Evolutionary conservation across 495 filamentous ascomycete species (phyloP).

Genomic region (Xylaria sp.): DNA sequence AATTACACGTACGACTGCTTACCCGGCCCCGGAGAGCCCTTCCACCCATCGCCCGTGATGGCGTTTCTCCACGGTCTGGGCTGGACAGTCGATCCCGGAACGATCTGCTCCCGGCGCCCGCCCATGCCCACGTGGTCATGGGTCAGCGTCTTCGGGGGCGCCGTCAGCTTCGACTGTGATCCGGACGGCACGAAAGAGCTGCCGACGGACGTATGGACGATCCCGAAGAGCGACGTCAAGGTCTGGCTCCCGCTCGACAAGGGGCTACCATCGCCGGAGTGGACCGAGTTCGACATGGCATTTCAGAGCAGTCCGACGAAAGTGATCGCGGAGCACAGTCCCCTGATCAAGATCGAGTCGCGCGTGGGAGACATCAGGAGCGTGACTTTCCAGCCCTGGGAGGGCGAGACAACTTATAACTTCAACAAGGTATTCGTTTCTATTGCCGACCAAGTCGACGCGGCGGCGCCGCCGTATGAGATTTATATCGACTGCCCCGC

Average conservation of each 20-base stretch:
- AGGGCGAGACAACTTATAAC: not conserved
- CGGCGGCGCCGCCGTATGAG: not conserved
- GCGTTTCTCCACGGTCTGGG: not conserved
- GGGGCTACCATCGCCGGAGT: not conserved
- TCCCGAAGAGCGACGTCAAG: not conserved
- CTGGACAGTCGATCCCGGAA: slow-evolving; percentile 1
- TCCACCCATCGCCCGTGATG: not conserved
- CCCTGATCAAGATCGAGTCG: not conserved
- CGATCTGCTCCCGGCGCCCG: not conserved
- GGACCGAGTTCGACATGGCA: not conserved
- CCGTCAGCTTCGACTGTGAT: not conserved
- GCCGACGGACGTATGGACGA: slow-evolving; percentile 5
- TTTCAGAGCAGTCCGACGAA: not conserved
- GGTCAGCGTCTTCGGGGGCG: not conserved
- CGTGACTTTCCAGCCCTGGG: not conserved
- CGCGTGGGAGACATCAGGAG: not conserved
- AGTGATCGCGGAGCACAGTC: not conserved
- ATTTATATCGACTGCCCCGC: not conserved
- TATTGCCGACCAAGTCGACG: not conserved
- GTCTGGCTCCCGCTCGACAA: slow-evolving; percentile 3
- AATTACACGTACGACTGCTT: slow-evolving; percentile 6
- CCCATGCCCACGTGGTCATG: slow-evolving; percentile 11
- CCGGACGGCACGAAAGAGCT: not conserved
- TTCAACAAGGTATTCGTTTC: not conserved
- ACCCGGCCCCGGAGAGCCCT: not conserved